A percentile compares a stretch with the other conserved stretches of the same genome.
Evolutionary conservation across 306 rosid genomes (phyloP).

Genomic region (Quercus parvula): DNA sequence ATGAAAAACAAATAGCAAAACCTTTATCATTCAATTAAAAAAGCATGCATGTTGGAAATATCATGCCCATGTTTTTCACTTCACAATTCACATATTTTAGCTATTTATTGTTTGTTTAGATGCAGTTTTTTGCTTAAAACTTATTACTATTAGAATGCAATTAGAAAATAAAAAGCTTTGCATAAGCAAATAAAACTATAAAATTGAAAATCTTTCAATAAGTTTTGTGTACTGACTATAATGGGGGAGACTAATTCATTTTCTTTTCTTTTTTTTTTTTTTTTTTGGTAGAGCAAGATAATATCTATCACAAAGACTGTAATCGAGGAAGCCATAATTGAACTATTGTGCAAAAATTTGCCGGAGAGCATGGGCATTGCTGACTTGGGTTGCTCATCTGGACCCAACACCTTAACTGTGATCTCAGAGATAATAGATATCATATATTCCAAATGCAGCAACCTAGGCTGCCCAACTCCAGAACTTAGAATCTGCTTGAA

Average conservation of each 20-base stretch:
- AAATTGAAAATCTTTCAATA: too few species aligned
- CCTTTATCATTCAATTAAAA: not conserved
- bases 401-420: slow-evolving; percentile 59
- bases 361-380: slow-evolving; percentile 58
- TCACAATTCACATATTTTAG: too few species aligned
- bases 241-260: not conserved
- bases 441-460: slow-evolving; percentile 20
- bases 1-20: not conserved
- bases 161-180: too few species aligned
- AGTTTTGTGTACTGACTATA: too few species aligned
- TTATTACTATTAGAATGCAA: too few species aligned
- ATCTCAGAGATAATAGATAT: slow-evolving; percentile 42
- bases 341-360: slow-evolving; percentile 18
- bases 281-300: slow-evolving; percentile 49
- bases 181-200: too few species aligned
- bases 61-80: not conserved
- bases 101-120: too few species aligned
- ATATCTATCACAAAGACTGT: slow-evolving; percentile 33
- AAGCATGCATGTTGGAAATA: not conserved
- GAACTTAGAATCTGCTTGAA: slow-evolving; percentile 56
- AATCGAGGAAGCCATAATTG: slow-evolving; percentile 35
- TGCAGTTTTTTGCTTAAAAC: too few species aligned
- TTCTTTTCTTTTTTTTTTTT: too few species aligned
- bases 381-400: slow-evolving; percentile 85
- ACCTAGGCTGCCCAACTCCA: slow-evolving; percentile 14